A percentile compares a stretch with the other conserved stretches of the same genome.
Evolutionary conservation across 148 eudicot species (phyloP).

Genomic region (Vaccinium vitisidaea): DNA sequence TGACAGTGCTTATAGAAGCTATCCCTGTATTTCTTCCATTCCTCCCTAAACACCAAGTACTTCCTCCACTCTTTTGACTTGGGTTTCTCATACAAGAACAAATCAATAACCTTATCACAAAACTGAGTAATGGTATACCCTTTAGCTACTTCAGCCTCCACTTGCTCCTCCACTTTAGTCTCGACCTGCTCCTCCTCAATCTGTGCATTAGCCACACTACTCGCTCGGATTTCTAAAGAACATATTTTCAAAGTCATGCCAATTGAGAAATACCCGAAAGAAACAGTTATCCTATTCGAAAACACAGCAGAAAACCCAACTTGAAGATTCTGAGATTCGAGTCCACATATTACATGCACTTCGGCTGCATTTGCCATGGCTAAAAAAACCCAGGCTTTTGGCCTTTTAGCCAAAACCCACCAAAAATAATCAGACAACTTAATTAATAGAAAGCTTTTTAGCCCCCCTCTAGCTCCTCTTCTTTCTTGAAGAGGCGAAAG

Average conservation of each 20-base stretch:
- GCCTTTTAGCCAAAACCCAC: not conserved
- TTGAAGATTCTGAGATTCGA: not conserved
- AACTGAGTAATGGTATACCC: constrained; percentile 85
- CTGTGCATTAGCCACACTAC: constrained; percentile 23
- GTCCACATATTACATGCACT: not conserved
- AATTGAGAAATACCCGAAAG: not conserved
- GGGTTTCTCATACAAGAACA: constrained; percentile 85
- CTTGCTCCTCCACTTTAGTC: constrained; percentile 42
- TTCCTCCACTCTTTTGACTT: constrained; percentile 82
- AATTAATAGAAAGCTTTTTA: not conserved
- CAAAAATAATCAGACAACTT: not conserved
- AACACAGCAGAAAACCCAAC: not conserved
- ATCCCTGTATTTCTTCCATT: constrained; percentile 84
- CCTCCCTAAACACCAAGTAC: constrained; percentile 79
- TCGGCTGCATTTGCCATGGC: not conserved
- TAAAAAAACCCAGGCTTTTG: not conserved
- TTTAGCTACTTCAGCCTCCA: constrained; percentile 65
- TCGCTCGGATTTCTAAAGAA: constrained; percentile 22
- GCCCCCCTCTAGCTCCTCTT: not conserved
- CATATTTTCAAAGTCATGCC: not conserved
- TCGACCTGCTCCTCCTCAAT: constrained; percentile 47
- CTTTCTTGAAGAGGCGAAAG: not conserved
- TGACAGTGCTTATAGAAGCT: constrained; percentile 66
- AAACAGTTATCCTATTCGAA: not conserved
- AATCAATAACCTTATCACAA: constrained; percentile 83